These are phyloP conservation scores for Triticum timopheevii DNA, from an alignment of 176 grass and related monocot species.

Conservation along the genomic window DNA sequence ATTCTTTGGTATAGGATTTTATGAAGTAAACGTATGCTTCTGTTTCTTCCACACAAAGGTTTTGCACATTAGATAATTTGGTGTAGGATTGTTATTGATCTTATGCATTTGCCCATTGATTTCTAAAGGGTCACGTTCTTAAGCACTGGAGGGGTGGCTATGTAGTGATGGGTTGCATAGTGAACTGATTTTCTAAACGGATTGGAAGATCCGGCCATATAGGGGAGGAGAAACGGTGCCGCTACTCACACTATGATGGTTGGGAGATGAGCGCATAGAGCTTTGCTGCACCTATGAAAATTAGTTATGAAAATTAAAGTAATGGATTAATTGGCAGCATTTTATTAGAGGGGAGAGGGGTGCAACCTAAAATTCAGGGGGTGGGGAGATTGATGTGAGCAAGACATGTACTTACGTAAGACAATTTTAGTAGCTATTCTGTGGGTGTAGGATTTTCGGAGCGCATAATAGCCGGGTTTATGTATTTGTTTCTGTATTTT, in stretches of 20 bases:
- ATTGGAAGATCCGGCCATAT: neutral
- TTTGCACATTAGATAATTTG: neutral
- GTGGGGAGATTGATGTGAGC: too few relatives aligned
- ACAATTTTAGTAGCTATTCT: too few relatives aligned
- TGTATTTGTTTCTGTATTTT: neutral
- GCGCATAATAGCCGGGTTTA: neutral
- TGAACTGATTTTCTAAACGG: neutral
- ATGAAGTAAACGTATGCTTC: neutral
- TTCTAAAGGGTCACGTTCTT: neutral
- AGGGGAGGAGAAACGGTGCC: too few relatives aligned
- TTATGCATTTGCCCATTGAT: neutral
- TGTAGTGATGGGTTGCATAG: neutral
- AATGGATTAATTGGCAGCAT: too few relatives aligned
- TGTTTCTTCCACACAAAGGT: neutral
- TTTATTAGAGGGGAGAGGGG: too few relatives aligned
- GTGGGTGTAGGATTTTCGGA: too few relatives aligned
- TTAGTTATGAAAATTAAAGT: too few relatives aligned
- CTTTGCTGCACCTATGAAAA: too few relatives aligned
- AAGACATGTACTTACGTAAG: too few relatives aligned
- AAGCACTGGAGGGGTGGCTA: too few relatives aligned
- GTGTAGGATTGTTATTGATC: neutral
- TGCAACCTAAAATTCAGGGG: too few relatives aligned
- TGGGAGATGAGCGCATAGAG: neutral
- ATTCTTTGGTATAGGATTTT: neutral
- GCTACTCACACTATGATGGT: too few relatives aligned